Evolutionary conservation across 169 alveolate genomes (phyloP).

Genomic region (Amoebophrya sp.): DNA sequence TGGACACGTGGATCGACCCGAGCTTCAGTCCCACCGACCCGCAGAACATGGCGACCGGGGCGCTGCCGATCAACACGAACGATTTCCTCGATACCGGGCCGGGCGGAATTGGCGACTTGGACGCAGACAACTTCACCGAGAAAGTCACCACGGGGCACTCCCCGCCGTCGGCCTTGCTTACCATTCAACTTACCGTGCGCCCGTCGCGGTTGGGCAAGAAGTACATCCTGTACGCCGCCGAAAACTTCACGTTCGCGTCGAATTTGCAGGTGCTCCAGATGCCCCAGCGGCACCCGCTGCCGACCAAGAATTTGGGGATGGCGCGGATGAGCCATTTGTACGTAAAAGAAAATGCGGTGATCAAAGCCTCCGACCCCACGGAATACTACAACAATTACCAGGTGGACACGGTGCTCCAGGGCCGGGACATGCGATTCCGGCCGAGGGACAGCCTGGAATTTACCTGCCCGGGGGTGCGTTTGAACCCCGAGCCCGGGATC

Average conservation of each 20-base stretch:
- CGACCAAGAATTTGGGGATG: background rate
- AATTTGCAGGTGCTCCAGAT: background rate
- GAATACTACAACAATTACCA: background rate
- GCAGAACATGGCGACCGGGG: background rate
- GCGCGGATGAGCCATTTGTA: conserved; percentile 1
- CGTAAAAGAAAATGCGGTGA: background rate
- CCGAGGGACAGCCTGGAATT: background rate
- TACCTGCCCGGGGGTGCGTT: background rate
- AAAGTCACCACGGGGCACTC: background rate
- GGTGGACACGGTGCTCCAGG: background rate
- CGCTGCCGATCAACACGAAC: background rate
- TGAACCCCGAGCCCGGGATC: background rate
- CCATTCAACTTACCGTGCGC: background rate
- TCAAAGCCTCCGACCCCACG: background rate
- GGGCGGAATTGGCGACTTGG: background rate
- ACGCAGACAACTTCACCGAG: background rate
- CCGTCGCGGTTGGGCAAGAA: background rate
- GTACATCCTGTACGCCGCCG: background rate
- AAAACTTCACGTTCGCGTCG: background rate
- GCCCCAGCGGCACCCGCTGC: background rate
- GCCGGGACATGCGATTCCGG: background rate
- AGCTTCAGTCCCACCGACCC: background rate
- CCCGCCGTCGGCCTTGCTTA: background rate
- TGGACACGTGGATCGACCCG: conserved; percentile 14
- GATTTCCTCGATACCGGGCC: background rate